Base-by-base conservation (phyloP, 768 basidiomycete species). In the Lyophyllum decastes region DNA sequence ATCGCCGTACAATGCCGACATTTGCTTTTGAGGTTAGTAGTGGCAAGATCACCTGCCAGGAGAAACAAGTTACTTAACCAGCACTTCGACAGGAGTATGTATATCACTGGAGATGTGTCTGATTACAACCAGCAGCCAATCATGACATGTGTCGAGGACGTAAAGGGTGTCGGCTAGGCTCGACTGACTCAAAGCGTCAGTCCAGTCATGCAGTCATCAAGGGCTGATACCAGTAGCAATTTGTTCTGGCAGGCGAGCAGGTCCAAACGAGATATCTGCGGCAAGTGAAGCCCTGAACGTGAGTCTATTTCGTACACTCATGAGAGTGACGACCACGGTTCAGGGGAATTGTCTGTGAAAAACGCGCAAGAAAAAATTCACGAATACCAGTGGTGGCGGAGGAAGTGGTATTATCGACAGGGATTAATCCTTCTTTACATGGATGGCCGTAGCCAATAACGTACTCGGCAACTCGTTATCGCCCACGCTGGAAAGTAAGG, bases 401-500 rank as follows among this genome's bases (percentile, higher is more conserved):
- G 19, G 30, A 22, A n/a, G 56, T 54, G 47, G 49, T 35, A 61
- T 62, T 59, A 43, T 30, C 5, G 45, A 22, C 38, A 35, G 40
- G 49, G 51, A n/a, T 65, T 66, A 88, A 27, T 88, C 87, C 68
- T 73, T 84, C 73, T 82, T 84, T 48, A 69, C 69, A 57, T 76
- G 73, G 27, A 81, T 72, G 57, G 84, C 80, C 49, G 84, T 84
- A 17, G 87, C 87, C 25, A 86, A 77, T 27, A 94, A 72, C 22
- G 87, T 89, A 62, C 87, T 89, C n/a, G 92, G 92, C 53, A 94
- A 72, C 60, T 83, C 79, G 59, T 83, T 74, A 44, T 72, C 73
- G 19, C 87, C 90, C 34, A 92, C 79, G 8, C 75, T 76, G 51
- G 81, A 86, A 16, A 94, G 78, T 27, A 94, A 70, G 6, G 81